These are phyloP conservation scores for Lactarius sp. DNA, from an alignment of 768 basidiomycete genomes.

Conservation along the genomic window DNA sequence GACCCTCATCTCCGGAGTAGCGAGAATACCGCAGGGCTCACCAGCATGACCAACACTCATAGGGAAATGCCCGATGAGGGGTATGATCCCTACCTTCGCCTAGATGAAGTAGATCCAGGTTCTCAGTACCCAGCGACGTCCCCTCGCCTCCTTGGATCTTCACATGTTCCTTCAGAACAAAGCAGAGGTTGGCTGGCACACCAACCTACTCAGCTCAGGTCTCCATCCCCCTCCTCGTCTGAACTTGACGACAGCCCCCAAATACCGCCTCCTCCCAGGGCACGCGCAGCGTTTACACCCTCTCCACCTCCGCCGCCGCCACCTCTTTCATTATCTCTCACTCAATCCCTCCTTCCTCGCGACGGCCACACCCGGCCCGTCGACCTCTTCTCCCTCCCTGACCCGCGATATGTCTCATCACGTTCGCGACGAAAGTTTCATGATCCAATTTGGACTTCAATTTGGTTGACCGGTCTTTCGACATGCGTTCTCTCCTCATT, in stretches of 20 bases:
- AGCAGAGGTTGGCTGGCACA: conserved; percentile 65
- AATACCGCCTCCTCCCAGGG: conserved; percentile 41
- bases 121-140: conserved; percentile 37
- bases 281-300: conserved; percentile 34
- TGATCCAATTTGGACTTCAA: conserved; percentile 64
- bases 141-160: conserved; percentile 37
- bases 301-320: conserved; percentile 46
- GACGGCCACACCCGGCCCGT: conserved; percentile 60
- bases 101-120: conserved; percentile 59
- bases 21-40: conserved; percentile 31
- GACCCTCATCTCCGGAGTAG: conserved; percentile 65
- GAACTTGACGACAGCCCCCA: conserved; percentile 40
- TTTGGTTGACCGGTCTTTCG: conserved; percentile 57
- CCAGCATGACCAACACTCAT: conserved; percentile 29
- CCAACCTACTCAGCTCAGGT: conserved; percentile 60
- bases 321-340: conserved; percentile 60
- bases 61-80: conserved; percentile 42
- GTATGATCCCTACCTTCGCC: conserved; percentile 72
- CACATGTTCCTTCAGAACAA: conserved; percentile 34
- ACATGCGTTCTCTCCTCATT: conserved; percentile 59
- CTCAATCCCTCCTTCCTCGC: conserved; percentile 71
- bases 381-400: conserved; percentile 73
- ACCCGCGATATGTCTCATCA: conserved; percentile 58
- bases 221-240: conserved; percentile 39
- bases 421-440: conserved; percentile 66